Evolutionary conservation across 2,329 filamentous ascomycete species (phyloP), one percentile per base, ranked within the genome.

Genomic region (Aspergillus persii): DNA sequence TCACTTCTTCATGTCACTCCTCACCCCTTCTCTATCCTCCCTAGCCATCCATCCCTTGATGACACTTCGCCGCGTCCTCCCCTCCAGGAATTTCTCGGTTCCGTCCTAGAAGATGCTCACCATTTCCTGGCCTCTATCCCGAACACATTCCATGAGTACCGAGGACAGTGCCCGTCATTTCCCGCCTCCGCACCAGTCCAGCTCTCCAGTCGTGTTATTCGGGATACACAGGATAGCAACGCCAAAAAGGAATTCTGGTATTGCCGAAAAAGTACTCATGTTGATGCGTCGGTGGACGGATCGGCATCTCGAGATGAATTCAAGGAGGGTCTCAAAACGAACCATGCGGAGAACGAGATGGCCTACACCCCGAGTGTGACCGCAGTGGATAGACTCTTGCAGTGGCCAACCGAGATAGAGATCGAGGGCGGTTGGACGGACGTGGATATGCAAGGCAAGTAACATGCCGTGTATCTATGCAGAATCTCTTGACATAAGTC

Each of bases 321-420:
- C 51, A 66, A 73, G 56, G 62, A 61, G 12, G 74, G 76, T 0
- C 56, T 79, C 48, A 69, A 73, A 31, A 66, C 72, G 8, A 62
- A 76, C 18, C 77, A 79, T 64, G 74, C 74, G 6, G 66, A 71
- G 58, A 71, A 79, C 63, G 77, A 79, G 60, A 69, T 70, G 70
- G 72, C 71, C 33, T 79, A 79, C 63, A 78, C 75, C 31, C 75
- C 75, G 5, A 76, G 68, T 49, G 69, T 77, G 8, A 68, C 64
- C 2, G 53, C 63, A 3, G 67, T 75, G 9, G 68, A 73, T 53
- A 58, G 58, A 30, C 50, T 76, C 31, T 30, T 74, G 50, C 59
- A 70, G 23, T 76, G 74, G 74, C 56, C 62, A 3, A 41, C 57
- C 3, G 53, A 61, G n/a, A 29, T 60, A 18, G 59, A 63, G 26